These are phyloP conservation scores for Medakamo hakoo DNA, from an alignment of 139 green algal genomes.

Conservation along the genomic window DNA sequence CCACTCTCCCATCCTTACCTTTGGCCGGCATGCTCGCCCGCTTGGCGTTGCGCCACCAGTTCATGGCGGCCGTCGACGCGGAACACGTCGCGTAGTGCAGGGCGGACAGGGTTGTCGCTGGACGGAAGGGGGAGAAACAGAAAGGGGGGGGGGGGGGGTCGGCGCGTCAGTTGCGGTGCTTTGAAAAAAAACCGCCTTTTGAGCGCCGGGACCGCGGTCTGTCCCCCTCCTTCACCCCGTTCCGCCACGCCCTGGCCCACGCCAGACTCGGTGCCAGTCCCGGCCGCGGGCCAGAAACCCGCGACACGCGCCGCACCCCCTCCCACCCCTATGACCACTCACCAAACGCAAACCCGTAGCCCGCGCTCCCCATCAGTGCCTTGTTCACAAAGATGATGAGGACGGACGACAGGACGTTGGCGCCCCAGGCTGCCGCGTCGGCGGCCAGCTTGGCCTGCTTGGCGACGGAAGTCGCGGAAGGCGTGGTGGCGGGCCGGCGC, in stretches of 20 bases:
- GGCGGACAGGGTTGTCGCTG: slow-evolving; percentile 36
- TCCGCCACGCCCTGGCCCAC: too few relatives aligned
- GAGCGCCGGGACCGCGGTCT: too few relatives aligned
- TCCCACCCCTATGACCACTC: background rate
- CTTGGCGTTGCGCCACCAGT: slow-evolving; percentile 16
- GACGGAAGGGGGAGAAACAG: background rate
- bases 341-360: slow-evolving; percentile 8
- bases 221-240: background rate
- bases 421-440: slow-evolving; percentile 12
- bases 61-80: slow-evolving; percentile 16
- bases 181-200: too few relatives aligned
- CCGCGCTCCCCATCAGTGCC: slow-evolving; percentile 23
- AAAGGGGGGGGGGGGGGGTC: slow-evolving; percentile 1
- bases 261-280: too few relatives aligned
- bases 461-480: too few relatives aligned
- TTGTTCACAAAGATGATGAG: slow-evolving; percentile 45
- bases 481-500: too few relatives aligned
- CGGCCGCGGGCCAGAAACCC: too few relatives aligned
- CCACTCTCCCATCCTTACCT: slow-evolving; percentile 1
- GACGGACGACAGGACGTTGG: slow-evolving; percentile 25
- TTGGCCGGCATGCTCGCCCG: slow-evolving; percentile 13
- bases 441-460: background rate
- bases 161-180: too few relatives aligned
- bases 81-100: slow-evolving; percentile 41
- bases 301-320: background rate